Base-by-base conservation (phyloP, 2,329 filamentous ascomycete species). In the Penicillium vulpinum region DNA sequence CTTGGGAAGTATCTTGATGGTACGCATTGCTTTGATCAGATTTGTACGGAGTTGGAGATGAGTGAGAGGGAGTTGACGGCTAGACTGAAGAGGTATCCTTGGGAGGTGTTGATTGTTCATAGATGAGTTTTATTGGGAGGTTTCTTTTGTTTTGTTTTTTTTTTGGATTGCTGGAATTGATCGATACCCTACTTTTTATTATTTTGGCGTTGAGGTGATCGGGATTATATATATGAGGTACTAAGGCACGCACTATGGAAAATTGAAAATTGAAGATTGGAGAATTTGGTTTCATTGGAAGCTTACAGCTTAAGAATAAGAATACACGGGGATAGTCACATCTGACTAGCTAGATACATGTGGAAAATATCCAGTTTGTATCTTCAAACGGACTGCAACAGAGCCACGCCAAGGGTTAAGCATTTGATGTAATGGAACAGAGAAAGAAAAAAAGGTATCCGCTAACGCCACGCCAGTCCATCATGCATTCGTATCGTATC, bases 1-100 rank as follows among this genome's bases (percentile, higher is more conserved):
- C 57, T 81, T 33, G 67, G 67, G 3, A 74, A 73, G 51, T 80
- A 76, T 62, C 52, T 81, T 18, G 79, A 81, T 67, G 79, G 78
- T 1, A 75, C 74, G 60, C 78, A 81, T 63, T 78, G 75, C 60
- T 80, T 80, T 55, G 79, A 81, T 68, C 75, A 80, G 65, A 78
- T 81, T 31, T 81, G 79, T 60, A 81, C 78, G 5, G 78, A 81
- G 62, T 57, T 80, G 56, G 75, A 78, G 60, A 73, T 80, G 36
- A 78, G 76, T 61, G 78, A 81, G 69, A 73, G 70, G 53, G 77
- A 80, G 53, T 66, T 81, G 57, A 76, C 73, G 36, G 65, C 66
- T 45, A 67, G 76, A 48, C 62, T 81, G 63, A 78, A 77, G 66
- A 69, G 70, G 54, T 74, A 75, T 62, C 70, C 72, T 9, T 75